A percentile compares a stretch with the other conserved stretches of the same genome.
These are phyloP conservation scores for Hypoxylon sp. DNA, from an alignment of 2,329 filamentous ascomycete species.

Conservation along the genomic window DNA sequence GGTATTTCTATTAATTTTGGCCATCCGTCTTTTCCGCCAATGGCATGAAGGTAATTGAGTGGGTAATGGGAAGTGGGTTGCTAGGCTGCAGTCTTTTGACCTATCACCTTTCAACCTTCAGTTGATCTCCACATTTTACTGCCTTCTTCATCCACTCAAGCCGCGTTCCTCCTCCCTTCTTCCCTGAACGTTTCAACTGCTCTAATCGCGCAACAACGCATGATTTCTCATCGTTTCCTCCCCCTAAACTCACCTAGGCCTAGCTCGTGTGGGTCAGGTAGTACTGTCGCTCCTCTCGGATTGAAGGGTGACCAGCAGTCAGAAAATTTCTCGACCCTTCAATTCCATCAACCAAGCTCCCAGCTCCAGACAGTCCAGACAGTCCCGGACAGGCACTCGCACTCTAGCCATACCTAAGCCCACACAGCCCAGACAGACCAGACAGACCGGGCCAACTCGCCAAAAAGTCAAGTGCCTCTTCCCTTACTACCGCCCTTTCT, in stretches of 20 bases:
- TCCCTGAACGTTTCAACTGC: constrained; percentile 5
- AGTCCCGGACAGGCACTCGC: constrained; percentile 12
- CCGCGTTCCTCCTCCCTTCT: constrained; percentile 19
- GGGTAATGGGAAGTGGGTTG: constrained; percentile 20
- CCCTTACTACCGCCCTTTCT: constrained; percentile 32
- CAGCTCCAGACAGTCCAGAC: constrained; percentile 12
- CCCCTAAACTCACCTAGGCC: constrained; percentile 31
- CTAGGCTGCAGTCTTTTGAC: constrained; percentile 6
- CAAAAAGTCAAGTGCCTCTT: constrained; percentile 42
- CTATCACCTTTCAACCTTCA: constrained; percentile 18
- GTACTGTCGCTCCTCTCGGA: constrained; percentile 37
- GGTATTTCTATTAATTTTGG: neutral
- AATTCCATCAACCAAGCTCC: constrained; percentile 32
- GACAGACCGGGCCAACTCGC: constrained; percentile 38
- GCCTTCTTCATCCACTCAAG: constrained; percentile 1
- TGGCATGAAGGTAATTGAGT: constrained; percentile 15
- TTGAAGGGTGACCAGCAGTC: constrained; percentile 31
- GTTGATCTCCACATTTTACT: neutral
- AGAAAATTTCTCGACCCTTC: constrained; percentile 43
- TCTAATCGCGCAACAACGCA: constrained; percentile 42
- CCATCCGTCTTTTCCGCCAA: constrained; percentile 25
- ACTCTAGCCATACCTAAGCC: constrained; percentile 9
- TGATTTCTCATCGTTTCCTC: constrained; percentile 38
- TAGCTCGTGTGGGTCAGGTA: constrained; percentile 37
- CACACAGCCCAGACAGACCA: constrained; percentile 21